A percentile compares a stretch with the other conserved stretches of the same genome.
Conservation (phyloP, 768 basidiomycete species). For the Russula earlei region DNA sequence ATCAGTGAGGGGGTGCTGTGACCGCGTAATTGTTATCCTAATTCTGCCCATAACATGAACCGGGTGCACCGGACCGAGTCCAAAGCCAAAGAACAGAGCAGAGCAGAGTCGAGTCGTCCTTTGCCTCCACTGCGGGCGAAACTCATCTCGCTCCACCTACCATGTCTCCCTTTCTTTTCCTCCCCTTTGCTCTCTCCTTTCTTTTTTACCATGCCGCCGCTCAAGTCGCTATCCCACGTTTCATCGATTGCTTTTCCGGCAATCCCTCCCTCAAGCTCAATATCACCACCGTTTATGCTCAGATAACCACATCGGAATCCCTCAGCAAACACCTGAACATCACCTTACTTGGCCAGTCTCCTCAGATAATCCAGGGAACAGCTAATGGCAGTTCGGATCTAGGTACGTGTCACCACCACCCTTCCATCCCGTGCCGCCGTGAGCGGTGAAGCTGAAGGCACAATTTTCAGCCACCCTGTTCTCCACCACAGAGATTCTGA, state of each 20-base stretch:
- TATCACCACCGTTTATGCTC: conserved; percentile 63
- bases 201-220: conserved; percentile 16
- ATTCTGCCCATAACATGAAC: too few relatives aligned
- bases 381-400: conserved; percentile 54
- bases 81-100: too few relatives aligned
- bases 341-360: conserved; percentile 58
- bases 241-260: conserved; percentile 59
- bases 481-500: conserved; percentile 70
- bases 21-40: too few relatives aligned
- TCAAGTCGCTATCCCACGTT: conserved; percentile 30
- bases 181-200: conserved; percentile 8
- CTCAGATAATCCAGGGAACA: conserved; percentile 48
- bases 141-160: neutral
- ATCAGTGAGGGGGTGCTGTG: neutral
- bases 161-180: neutral
- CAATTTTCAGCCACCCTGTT: conserved; percentile 69
- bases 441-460: neutral
- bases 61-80: too few relatives aligned
- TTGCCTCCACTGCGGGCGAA: too few relatives aligned
- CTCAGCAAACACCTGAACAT: conserved; percentile 50
- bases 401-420: conserved; percentile 39
- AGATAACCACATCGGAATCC: conserved; percentile 41
- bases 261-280: conserved; percentile 49
- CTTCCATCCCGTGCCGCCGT: too few relatives aligned
- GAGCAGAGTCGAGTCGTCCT: too few relatives aligned